Base-by-base conservation (phyloP, 257 asterid genomes). In the Striga asiatica region DNA sequence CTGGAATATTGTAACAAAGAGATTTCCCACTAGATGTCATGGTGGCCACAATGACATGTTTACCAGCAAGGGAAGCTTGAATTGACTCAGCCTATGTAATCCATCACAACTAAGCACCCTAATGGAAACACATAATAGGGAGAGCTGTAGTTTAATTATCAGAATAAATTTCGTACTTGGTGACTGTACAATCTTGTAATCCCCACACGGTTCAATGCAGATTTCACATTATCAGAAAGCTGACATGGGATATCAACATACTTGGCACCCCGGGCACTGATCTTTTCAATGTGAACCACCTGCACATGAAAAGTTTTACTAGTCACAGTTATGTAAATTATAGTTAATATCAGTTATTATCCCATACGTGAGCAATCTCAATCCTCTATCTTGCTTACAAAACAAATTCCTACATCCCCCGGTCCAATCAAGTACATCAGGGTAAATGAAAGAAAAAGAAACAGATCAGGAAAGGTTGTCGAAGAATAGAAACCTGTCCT, bases 21-120 rank as follows among this genome's bases (percentile, higher is more conserved):
- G 98, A 91, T 75, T 91, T 91, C 76, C 98, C 98, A 68, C 98
- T 91, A 61, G 97, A 87, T 58, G 98, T 91, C 95, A 84, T 77
- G 71, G 95, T 91, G 58, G 95, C 94, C 69, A 91, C 95, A 35
- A 84, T 79, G 48, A 87, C 98, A 77, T 82, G 76, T 71, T 91
- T 80, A 48, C 97, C 93, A 54, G 82, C 84, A 56, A 91, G 95
- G 17, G 97, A 84, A 53, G 94, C 97, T 76, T 74, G 76, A 51
- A 87, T 77, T 52, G 97, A 84, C 58, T 82, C 80, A 4, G 88
- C 92, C 98, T 91, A 74, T 21, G 48, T 61, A 69, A 54, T 56
- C 50, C 25, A 64, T 47, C 61, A 56, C 41, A 37, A 42, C 52
- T 56, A 66, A 56, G 63, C 50, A 24, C 64, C 55, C 5, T 58